Conservation (phyloP, 768 basidiomycete genomes). For the Boletus patriciae region DNA sequence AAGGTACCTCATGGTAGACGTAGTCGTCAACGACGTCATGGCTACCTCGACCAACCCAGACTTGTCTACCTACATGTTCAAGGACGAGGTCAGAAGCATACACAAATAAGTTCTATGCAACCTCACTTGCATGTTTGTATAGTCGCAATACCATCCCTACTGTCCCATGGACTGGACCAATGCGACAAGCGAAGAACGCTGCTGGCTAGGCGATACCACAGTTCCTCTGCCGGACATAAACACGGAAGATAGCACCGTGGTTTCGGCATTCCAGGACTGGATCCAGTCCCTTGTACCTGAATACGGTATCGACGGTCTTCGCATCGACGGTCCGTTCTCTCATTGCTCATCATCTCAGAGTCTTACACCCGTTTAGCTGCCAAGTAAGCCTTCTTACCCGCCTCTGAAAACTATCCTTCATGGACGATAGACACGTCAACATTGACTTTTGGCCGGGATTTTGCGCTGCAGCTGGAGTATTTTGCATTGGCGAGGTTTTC, state of each 20-base stretch:
- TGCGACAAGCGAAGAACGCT: constrained; percentile 65
- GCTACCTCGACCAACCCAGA: constrained; percentile 61
- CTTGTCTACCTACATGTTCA: constrained; percentile 68
- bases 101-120: neutral
- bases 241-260: constrained; percentile 66
- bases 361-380: constrained; percentile 25
- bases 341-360: neutral
- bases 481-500: constrained; percentile 83
- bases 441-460: constrained; percentile 77
- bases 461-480: constrained; percentile 72
- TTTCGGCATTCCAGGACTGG: constrained; percentile 65
- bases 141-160: constrained; percentile 77
- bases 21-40: constrained; percentile 88
- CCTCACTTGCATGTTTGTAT: constrained; percentile 7
- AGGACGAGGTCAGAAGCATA: constrained; percentile 46
- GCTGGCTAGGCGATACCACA: constrained; percentile 79
- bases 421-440: constrained; percentile 56
- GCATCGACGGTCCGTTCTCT: constrained; percentile 62
- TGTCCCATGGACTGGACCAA: constrained; percentile 74
- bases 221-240: constrained; percentile 80
- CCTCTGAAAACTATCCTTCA: neutral
- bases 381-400: constrained; percentile 26
- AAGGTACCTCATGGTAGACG: constrained; percentile 81
- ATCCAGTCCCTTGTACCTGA: constrained; percentile 64
- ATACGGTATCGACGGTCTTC: constrained; percentile 81